Base-by-base conservation (phyloP, 768 basidiomycete genomes). In the Tricholoma bakamatsutake region DNA sequence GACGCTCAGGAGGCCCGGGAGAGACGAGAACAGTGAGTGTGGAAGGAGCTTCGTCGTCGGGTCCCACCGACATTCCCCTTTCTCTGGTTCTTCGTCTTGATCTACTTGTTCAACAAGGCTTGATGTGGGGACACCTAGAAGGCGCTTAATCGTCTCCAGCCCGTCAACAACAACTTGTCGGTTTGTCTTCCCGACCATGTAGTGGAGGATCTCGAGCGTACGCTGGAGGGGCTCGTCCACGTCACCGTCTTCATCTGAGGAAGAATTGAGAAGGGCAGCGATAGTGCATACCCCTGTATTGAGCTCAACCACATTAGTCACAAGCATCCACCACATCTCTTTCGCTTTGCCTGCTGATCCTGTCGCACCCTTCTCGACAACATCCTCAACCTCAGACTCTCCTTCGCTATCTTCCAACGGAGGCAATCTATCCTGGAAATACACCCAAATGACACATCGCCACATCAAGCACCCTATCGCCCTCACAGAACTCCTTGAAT, bases 371-470 rank as follows among this genome's bases (percentile, higher is more conserved):
- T 71, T 69, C 31, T 62, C 55, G 30, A 66, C 57, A 24, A 65
- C 57, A 45, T 64, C 63, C 46, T 65, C 63, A 12, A 62, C 62
- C 34, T 64, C 65, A 37, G 64, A 67, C 35, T 70, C 73, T 33
- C 65, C 66, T 27, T 67, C 67, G 6, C 62, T 58, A 33, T 70
- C 64, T 6, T 60, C 55, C 4, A 65, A 67, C 45, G 74, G 67
- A 5, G 78, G 74, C 1, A 57, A 34, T 8, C 46, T n/a, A 1
- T 84, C 82, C 53, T 79, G 82, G 66, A 86, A 76, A 65, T 82
- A 90, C 10, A 74, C 77, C 88, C 87, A 90, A 5, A 76, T 68
- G 33, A 85, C 62, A 39, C 77, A 73, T 4, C 88, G 80, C 90
- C 89, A 93, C 17, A 82, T 71, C 3, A 86, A 62, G 53, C 81